Conservation (phyloP, 495 filamentous ascomycete genomes). For the Penicillium steckii region DNA sequence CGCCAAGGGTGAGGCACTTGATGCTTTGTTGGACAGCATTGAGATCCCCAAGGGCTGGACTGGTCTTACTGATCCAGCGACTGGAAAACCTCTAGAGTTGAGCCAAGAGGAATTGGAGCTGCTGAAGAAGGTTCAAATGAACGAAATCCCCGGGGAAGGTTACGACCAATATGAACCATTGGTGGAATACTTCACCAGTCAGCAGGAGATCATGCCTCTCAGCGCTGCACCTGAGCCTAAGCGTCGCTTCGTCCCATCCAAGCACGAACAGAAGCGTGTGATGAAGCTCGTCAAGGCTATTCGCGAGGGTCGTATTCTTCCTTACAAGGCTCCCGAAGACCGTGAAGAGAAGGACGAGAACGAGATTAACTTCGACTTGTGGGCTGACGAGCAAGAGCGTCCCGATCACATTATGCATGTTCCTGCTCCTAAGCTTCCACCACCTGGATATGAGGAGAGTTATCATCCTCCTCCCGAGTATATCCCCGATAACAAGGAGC, state of each 20-base stretch:
- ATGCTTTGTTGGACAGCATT: conserved; percentile 92
- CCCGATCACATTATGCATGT: conserved; percentile 92
- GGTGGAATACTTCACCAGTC: conserved; percentile 89
- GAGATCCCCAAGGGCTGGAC: conserved; percentile 99
- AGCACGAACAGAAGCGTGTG: conserved; percentile 92
- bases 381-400: conserved; percentile 83
- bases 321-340: conserved; percentile 80
- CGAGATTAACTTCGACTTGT: conserved; percentile 82
- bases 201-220: conserved; percentile 89
- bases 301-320: conserved; percentile 87
- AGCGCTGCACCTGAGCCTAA: conserved; percentile 95
- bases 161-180: conserved; percentile 92
- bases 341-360: conserved; percentile 67
- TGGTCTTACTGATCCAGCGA: conserved; percentile 87
- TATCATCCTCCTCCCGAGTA: conserved; percentile 98
- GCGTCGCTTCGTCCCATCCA: conserved; percentile 93
- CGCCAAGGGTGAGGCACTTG: conserved; percentile 88
- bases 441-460: conserved; percentile 90
- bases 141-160: conserved; percentile 81
- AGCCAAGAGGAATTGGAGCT: conserved; percentile 87
- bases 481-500: conserved; percentile 80
- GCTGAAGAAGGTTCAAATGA: conserved; percentile 84
- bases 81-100: conserved; percentile 86
- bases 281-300: conserved; percentile 99
- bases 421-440: conserved; percentile 92